Evolutionary conservation across 2,329 filamentous ascomycete genomes (phyloP), one percentile per base, ranked within the genome.

Genomic region (Talaromyces sp.): DNA sequence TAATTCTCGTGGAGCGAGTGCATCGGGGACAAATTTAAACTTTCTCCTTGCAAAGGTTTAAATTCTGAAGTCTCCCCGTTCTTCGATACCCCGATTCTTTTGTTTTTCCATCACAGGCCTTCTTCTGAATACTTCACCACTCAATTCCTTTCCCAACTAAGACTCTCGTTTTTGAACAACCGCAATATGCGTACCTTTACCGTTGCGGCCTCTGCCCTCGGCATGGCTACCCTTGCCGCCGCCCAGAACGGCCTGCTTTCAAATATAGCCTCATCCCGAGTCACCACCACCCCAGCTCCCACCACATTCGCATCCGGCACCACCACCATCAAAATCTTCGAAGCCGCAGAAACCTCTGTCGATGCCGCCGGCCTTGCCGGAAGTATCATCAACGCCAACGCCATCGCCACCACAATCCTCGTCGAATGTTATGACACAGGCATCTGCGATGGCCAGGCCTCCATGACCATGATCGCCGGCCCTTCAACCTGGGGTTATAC

Each of bases 231-330:
- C n/a, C 22, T 59, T 31, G 56, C 37, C 56, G 27, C 15, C 17
- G 56, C 56, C 6, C 56, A 59, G 45, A 39, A 45, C 15, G 56
- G 56, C 15, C 56, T 59, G 10, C 31, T 59, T 31, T 27, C 47
- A 31, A 37, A 19, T 22, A 43, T 17, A 22, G 7, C 9, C 50
- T 56, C 56, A 19, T 39, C 56, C 11, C 15, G 22, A 31, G 25
- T n/a, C 25, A 59, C 22, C 25, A 59, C 22, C 37, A 45, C 37
- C n/a, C 22, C 56, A n/a, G 45, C 39, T 6, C 56, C 56, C 19
- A 59, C 56, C n/a, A 43, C 56, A 7, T 59, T 59, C 37, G 56
- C 56, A n/a, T 45, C 56, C 15, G 56, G 56, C 56, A 59, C 56
- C 8, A 59, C 56, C 56, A 43, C 56, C 35, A 45, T 59, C 39